A percentile compares a stretch with the other conserved stretches of the same genome.
Evolutionary conservation across 2,329 filamentous ascomycete genomes (phyloP).

Genomic region (Didymella keratinophila): DNA sequence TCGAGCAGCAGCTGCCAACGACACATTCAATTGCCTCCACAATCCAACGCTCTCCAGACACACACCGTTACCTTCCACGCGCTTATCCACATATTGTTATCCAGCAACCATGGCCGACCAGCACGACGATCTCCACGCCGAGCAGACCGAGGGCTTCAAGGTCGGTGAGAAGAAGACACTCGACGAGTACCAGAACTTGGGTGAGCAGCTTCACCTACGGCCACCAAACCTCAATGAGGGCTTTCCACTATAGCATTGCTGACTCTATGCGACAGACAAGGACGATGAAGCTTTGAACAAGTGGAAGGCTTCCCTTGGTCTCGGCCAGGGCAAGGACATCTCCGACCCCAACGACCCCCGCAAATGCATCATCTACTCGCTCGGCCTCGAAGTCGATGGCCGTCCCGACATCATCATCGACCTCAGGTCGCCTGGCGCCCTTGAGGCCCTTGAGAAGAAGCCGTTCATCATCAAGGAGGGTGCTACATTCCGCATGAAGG

Average conservation of each 20-base stretch:
- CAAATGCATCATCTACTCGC: slow-evolving; percentile 90
- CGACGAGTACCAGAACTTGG: slow-evolving; percentile 92
- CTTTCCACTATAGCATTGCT: slow-evolving; percentile 4
- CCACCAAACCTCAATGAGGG: background rate
- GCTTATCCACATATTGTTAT: slow-evolving; percentile 11
- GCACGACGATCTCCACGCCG: slow-evolving; percentile 83
- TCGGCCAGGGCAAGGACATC: slow-evolving; percentile 67
- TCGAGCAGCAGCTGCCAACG: slow-evolving; percentile 20
- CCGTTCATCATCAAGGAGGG: slow-evolving; percentile 99
- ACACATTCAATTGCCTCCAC: slow-evolving; percentile 15
- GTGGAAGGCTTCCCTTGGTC: slow-evolving; percentile 96
- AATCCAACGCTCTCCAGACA: slow-evolving; percentile 20
- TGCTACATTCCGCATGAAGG: slow-evolving; percentile 91
- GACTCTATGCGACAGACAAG: slow-evolving; percentile 58
- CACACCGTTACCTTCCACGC: slow-evolving; percentile 14
- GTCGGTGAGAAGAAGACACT: slow-evolving; percentile 98
- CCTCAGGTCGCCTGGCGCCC: slow-evolving; percentile 74
- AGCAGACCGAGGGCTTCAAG: slow-evolving; percentile 96
- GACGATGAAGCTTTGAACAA: slow-evolving; percentile 94
- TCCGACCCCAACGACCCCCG: slow-evolving; percentile 75
- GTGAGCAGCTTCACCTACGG: slow-evolving; percentile 62
- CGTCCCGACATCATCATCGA: slow-evolving; percentile 89
- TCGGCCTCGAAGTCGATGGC: slow-evolving; percentile 85
- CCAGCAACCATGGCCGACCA: slow-evolving; percentile 46
- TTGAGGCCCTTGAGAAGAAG: slow-evolving; percentile 82